Base-by-base conservation (phyloP, 192 early-diverging fungal species). In the Coemansia sp. region DNA sequence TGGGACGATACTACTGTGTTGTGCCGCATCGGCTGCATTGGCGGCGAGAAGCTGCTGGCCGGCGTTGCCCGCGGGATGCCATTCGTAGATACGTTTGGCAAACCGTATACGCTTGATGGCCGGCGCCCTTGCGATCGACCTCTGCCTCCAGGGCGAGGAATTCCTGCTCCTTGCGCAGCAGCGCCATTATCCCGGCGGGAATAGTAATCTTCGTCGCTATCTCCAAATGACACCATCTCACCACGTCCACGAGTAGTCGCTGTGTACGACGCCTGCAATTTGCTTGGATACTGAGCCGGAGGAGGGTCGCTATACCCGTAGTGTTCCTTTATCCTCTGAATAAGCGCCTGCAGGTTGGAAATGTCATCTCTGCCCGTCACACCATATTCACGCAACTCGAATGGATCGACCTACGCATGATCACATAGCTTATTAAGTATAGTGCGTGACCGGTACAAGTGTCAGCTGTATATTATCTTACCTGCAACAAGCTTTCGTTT, bases 401-500 rank as follows among this genome's bases (percentile, higher is more conserved):
- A 44, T 15, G 51, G 51, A 58, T 66, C 64, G 11, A 74, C 36
- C 71, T 74, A 74, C 52, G n/a, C 43, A 23, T 45, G 23, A 26
- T 26, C 23, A 26, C 23, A 20, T 18, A 39, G 11, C 38, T 2
- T 39, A 10, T 10, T 10, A 21, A 20, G 43, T 45, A 45, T 45
- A 45, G 43, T 45, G 43, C 43, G 23, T 45, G 11, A 11, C 17
- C 14, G 43, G 7, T 8, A 17, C 4, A 31, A 21, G 42, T 55
- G 56, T 40, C 31, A 32, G 15, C 23, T 20, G 17, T 49, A 16
- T 16, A 7, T 10, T 12, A 28, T 38, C 71, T 67, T 66, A 74
- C 71, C 71, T 74, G 55, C 16, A 54, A 60, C 47, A 74, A 43
- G 28, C 51, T 53, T 26, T 74, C 64, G 16, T 66, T 44, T 32